Evolutionary conservation across 371 early-diverging fungal species (phyloP), one percentile per base, ranked within the genome.

Genomic region (Rhizopus stolonifer): DNA sequence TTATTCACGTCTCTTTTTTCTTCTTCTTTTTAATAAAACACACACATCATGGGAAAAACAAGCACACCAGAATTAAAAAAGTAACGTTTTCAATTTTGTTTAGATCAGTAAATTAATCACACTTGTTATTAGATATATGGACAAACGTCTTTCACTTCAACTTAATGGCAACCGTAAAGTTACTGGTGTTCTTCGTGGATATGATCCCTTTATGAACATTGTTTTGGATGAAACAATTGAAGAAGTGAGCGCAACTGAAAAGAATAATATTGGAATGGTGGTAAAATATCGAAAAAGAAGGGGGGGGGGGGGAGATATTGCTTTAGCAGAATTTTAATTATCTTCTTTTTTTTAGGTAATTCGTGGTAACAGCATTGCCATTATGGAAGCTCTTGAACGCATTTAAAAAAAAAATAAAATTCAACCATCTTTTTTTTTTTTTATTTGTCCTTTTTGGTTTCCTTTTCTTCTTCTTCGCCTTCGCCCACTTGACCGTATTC

Each of bases 171-270:
- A 85, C 69, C 85, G 99, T 54, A 85, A 86, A 69, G 92, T 99
- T 17, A 85, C 85, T 33, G 99, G 98, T 42, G 80, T 95, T 31
- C 86, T 99, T 65, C 90, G 98, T 49, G 99, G 99, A 22, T 99
- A 82, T 60, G 99, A 99, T 69, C 92, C 99, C 15, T 99, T 98
- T 75, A 92, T 98, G 96, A 99, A 99, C 80, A 69, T 99, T 61
- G 97, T 97, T n/a, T 70, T 99, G 67, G 98, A 95, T 56, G 95
- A 96, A 44, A 88, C 95, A 40, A 76, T 86, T 25, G 96, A 98
- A 68, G 89, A 90, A 58, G 71, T 86, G 11, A 80, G 82, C 25
- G 82, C 84, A 4, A 79, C 81, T 19, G 85, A 91, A 53, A 84
- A 82, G 53, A 68, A 80, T 29, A 64, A 79, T 13, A 86, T 97